Conservation (phyloP, 2,329 filamentous ascomycete genomes). For the Hymenoscyphus repandus region DNA sequence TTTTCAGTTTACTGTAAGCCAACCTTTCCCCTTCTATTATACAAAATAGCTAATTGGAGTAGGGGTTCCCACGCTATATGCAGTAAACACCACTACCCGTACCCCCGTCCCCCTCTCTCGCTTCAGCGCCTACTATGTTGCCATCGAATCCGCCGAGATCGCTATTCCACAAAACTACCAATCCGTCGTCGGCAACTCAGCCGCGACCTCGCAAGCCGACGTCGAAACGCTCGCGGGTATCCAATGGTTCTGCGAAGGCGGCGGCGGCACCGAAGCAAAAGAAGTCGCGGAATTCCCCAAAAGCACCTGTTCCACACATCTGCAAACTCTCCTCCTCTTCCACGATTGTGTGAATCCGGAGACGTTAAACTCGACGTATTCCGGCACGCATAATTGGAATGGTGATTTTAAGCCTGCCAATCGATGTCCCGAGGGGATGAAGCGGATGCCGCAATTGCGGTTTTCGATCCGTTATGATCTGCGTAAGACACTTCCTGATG, state of each 20-base stretch:
- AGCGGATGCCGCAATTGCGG: constrained; percentile 42
- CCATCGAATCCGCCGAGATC: constrained; percentile 38
- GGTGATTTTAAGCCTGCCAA: constrained; percentile 20
- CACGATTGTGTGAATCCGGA: constrained; percentile 37
- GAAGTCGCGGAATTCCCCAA: constrained; percentile 30
- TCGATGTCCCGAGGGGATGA: constrained; percentile 39
- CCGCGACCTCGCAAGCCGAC: constrained; percentile 31
- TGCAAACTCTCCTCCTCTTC: constrained; percentile 42
- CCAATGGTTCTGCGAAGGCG: constrained; percentile 35
- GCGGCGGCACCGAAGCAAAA: constrained; percentile 19
- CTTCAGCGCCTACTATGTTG: constrained; percentile 43
- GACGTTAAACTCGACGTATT: constrained; percentile 33
- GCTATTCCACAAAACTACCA: constrained; percentile 40
- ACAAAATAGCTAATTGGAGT: not conserved
- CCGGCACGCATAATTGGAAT: not conserved
- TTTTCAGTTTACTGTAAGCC: constrained; percentile 39
- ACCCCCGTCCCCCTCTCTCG: constrained; percentile 32
- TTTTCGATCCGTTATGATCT: constrained; percentile 44
- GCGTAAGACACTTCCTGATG: constrained; percentile 37
- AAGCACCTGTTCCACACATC: constrained; percentile 36
- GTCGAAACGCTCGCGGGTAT: constrained; percentile 29
- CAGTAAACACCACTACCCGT: constrained; percentile 29
- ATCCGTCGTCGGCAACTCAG: constrained; percentile 37
- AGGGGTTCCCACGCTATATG: constrained; percentile 40
- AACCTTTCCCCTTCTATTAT: not conserved